These are phyloP conservation scores for Larix kaempferi DNA, from an alignment of 75 land plant species.

Conservation along the genomic window DNA sequence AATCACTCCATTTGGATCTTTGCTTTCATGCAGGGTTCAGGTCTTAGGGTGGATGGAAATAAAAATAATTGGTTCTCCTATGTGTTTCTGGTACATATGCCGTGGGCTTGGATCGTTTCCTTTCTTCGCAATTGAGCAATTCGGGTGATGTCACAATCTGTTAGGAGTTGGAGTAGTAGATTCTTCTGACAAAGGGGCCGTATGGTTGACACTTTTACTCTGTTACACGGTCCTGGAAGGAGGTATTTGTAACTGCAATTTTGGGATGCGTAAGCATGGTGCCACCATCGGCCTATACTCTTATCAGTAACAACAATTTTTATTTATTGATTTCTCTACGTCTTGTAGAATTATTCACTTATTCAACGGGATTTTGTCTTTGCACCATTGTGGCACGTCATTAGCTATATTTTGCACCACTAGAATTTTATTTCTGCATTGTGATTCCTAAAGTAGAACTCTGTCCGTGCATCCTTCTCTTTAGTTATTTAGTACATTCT, in stretches of 20 bases:
- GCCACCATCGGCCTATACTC: not conserved
- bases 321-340: not conserved
- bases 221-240: not conserved
- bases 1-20: not conserved
- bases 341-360: not conserved
- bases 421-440: not conserved
- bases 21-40: not conserved
- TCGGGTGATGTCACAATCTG: not conserved
- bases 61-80: not conserved
- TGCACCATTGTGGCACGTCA: too few relatives aligned
- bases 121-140: not conserved
- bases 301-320: not conserved
- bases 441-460: not conserved
- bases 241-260: conserved; percentile 7
- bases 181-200: not conserved
- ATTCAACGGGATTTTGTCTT: not conserved
- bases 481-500: too few relatives aligned
- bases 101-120: not conserved
- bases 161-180: not conserved
- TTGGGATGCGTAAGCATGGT: not conserved
- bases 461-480: not conserved
- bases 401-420: not conserved
- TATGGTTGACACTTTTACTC: not conserved
- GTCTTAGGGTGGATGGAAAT: not conserved
- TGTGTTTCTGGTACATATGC: not conserved